A percentile compares a stretch with the other conserved stretches of the same genome.
phyloP scores from a whole-genome alignment of 306 rosid genomes.

The Rubus idaeus region DNA sequence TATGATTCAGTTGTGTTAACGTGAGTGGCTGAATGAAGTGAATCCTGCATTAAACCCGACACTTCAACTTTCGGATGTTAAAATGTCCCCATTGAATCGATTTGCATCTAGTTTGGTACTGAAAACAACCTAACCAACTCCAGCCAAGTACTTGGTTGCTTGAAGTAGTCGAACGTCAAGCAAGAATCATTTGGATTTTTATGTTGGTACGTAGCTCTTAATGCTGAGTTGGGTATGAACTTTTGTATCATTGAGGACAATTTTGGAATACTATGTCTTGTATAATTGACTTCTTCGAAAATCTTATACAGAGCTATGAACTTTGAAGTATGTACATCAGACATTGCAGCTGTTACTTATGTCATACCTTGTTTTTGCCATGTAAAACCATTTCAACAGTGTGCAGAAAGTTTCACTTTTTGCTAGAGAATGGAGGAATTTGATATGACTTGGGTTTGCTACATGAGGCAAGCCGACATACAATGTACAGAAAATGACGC shows the following conservation, averaged over 20 bases:
- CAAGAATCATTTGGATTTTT: neutral
- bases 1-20: conserved; percentile 14
- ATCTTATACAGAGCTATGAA: neutral
- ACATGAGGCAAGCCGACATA: neutral
- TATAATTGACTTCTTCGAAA: no score
- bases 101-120: neutral
- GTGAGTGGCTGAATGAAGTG: neutral
- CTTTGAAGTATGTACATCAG: neutral
- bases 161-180: neutral
- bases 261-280: neutral
- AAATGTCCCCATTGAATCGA: neutral
- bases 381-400: neutral
- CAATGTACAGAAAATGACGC: neutral
- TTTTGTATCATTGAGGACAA: neutral
- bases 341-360: neutral
- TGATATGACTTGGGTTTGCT: neutral
- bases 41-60: neutral
- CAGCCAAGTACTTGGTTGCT: neutral
- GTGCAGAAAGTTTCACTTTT: neutral
- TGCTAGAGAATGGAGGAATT: neutral
- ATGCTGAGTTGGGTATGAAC: neutral
- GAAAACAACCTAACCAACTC: neutral
- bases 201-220: no score
- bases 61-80: neutral
- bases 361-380: neutral